Base-by-base conservation (phyloP, 2,329 filamentous ascomycete genomes). In the Aspergillus texensis region DNA sequence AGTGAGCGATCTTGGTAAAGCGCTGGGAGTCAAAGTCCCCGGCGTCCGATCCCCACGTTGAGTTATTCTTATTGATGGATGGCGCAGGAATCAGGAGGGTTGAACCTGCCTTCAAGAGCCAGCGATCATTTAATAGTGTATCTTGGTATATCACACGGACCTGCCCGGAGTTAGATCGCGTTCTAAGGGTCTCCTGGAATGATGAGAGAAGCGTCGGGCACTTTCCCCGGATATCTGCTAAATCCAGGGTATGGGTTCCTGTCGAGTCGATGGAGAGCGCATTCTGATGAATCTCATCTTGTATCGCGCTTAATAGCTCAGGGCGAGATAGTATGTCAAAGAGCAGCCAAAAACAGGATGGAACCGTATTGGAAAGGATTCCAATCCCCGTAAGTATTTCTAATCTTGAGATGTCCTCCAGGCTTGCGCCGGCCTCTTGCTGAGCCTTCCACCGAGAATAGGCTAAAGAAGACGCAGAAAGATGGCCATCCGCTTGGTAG, bases 331-430 rank as follows among this genome's bases (percentile, higher is more conserved):
- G 81, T 10, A 85, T 68, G 45, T 82, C 77, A 63, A 75, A 78
- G 0, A 84, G 43, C 1, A 79, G 62, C 83, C 83, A 85, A 70
- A 83, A 85, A 0, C 72, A 68, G 0, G 80, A 75, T 0, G 80
- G 79, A 5, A 77, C 71, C 0, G 81, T 80, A 66, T 84, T 84
- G 45, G 75, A 73, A 0, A 81, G 70, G 26, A 80, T 64, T 0
- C 72, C 81, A 9, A 82, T 36, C 1, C 65, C 68, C 58, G 74
- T 70, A 2, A 67, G 52, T 6, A 67, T 65, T 62, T 79, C 76
- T 3, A 70, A 62, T 21, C 69, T 64, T 1, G 71, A 72, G 48
- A 71, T 68, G 19, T 75, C 70, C 53, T 70, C 63, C 19, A 68
- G 8, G 14, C 63, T 39, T 2, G 69, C 30, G 0, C 71, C 73